Evolutionary conservation across 176 grass and related monocot genomes (phyloP).

Genomic region (Typha latifolia): DNA sequence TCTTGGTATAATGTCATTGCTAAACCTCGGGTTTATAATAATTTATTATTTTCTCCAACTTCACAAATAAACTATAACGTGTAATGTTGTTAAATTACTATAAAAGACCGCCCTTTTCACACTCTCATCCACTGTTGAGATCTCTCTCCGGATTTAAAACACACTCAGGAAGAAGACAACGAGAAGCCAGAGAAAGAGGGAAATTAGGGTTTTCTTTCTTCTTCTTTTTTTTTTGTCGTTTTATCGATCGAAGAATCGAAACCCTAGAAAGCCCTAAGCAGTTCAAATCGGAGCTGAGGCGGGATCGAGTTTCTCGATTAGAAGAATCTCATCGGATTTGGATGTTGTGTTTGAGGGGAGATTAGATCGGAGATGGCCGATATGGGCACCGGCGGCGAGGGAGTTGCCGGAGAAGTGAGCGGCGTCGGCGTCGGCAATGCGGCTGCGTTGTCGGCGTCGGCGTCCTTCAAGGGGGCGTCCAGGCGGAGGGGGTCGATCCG

Average conservation of each 20-base stretch:
- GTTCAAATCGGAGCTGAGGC: slow-evolving; percentile 6
- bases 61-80: too few relatives aligned
- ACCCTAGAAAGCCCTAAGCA: neutral
- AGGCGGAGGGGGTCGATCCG: slow-evolving; percentile 38
- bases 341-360: neutral
- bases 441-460: slow-evolving; percentile 15
- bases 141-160: slow-evolving; percentile 1
- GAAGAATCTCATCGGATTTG: neutral
- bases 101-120: slow-evolving; percentile 23
- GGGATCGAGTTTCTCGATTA: neutral
- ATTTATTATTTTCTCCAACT: too few relatives aligned
- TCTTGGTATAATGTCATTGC: too few relatives aligned
- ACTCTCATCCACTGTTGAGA: slow-evolving; percentile 1
- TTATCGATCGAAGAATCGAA: slow-evolving; percentile 16
- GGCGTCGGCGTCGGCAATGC: slow-evolving; percentile 41
- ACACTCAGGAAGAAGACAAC: neutral
- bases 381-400: neutral
- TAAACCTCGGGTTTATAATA: too few relatives aligned
- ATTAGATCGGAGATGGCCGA: slow-evolving; percentile 14
- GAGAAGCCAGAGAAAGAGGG: neutral
- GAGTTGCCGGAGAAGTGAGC: neutral
- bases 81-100: too few relatives aligned
- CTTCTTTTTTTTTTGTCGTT: neutral
- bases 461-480: slow-evolving; percentile 27
- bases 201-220: neutral